Evolutionary conservation across 805 yeast species (phyloP).

Genomic region (Diddensiella santjacobensis): DNA sequence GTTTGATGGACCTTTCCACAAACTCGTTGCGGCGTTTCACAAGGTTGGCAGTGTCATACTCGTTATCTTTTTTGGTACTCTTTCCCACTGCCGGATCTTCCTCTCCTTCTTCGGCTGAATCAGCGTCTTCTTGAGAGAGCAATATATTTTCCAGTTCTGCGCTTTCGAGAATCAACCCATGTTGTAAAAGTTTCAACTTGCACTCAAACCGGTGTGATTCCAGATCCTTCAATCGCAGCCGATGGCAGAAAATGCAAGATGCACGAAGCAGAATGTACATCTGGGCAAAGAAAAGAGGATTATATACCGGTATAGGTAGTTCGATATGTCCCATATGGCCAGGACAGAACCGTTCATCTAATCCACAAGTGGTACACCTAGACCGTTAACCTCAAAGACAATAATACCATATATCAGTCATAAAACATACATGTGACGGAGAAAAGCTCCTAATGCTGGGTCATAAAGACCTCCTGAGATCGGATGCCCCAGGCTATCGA

Average conservation of each 20-base stretch:
- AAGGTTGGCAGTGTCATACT: constrained; percentile 45
- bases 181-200: constrained; percentile 76
- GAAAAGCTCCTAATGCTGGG: constrained; percentile 90
- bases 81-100: constrained; percentile 32
- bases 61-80: constrained; percentile 27
- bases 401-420: not conserved
- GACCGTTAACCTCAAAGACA: not conserved
- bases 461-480: constrained; percentile 91
- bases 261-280: constrained; percentile 79
- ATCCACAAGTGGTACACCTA: constrained; percentile 88
- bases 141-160: constrained; percentile 64
- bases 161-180: constrained; percentile 81
- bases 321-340: constrained; percentile 99
- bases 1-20: constrained; percentile 66
- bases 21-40: constrained; percentile 59
- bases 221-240: constrained; percentile 61
- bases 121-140: constrained; percentile 41
- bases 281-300: constrained; percentile 91
- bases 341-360: constrained; percentile 91
- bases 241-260: constrained; percentile 86
- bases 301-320: constrained; percentile 91
- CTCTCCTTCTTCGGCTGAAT: constrained; percentile 47
- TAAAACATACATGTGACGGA: constrained; percentile 56
- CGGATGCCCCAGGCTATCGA: constrained; percentile 95
- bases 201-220: constrained; percentile 77